These are phyloP conservation scores for Phytopythium delawarense DNA, from an alignment of 352 stramenopile species.

Conservation along the genomic window DNA sequence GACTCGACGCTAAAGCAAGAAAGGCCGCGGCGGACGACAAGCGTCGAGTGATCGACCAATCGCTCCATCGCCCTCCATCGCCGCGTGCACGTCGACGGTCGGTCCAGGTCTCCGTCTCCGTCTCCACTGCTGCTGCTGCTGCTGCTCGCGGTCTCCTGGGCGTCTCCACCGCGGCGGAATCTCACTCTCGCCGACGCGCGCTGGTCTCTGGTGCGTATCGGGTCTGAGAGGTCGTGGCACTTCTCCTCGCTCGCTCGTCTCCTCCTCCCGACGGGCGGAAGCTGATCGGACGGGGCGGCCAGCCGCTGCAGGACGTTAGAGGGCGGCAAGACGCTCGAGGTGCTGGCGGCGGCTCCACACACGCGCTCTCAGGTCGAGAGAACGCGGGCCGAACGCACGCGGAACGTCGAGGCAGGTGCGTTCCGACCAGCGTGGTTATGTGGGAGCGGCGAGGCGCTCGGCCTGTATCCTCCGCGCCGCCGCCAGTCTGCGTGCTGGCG, in stretches of 20 bases:
- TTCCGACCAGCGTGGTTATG: too few relatives aligned
- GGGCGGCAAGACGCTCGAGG: neutral
- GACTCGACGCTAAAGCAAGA: neutral
- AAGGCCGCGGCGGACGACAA: neutral
- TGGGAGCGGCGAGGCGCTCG: too few relatives aligned
- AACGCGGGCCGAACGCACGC: slow-evolving; percentile 5
- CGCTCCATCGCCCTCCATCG: too few relatives aligned
- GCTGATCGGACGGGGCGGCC: neutral
- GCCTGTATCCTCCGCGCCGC: neutral
- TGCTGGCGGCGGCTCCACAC: neutral
- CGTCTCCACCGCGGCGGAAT: neutral
- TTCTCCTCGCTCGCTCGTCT: neutral
- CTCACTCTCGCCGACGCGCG: neutral
- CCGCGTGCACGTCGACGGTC: too few relatives aligned
- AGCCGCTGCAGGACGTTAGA: too few relatives aligned
- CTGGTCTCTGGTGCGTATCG: neutral
- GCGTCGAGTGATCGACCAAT: neutral
- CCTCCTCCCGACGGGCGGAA: neutral
- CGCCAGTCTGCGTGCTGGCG: neutral
- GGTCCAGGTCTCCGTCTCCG: too few relatives aligned
- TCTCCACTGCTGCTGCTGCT: too few relatives aligned
- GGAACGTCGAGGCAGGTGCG: slow-evolving; percentile 4
- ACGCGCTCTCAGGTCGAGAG: neutral
- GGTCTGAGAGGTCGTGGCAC: neutral
- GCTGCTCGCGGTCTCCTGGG: too few relatives aligned